A percentile compares a stretch with the other conserved stretches of the same genome.
Evolutionary conservation across 2,329 filamentous ascomycete genomes (phyloP).

Genomic region (Mycosphaerelloides madeirae): DNA sequence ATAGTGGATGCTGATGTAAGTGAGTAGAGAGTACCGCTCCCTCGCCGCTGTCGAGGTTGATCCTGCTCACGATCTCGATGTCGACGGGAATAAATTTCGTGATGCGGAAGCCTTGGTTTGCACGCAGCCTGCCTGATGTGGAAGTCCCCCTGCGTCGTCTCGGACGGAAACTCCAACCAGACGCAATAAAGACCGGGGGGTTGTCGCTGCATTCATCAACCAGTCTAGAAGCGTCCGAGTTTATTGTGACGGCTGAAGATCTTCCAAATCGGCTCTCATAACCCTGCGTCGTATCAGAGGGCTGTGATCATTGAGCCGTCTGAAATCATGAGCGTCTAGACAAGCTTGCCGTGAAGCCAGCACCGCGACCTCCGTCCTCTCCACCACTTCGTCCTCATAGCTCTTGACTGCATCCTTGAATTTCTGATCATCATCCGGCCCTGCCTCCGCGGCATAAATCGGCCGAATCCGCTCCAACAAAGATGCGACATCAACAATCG

Average conservation of each 20-base stretch:
- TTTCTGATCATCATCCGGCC: background rate
- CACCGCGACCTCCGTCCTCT: constrained; percentile 17
- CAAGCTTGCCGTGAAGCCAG: constrained; percentile 20
- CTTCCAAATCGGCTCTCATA: constrained; percentile 11
- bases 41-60: no score
- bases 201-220: no score
- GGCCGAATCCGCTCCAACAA: constrained; percentile 11
- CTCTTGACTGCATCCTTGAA: constrained; percentile 7
- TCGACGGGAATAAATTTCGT: no score
- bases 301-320: constrained; percentile 13
- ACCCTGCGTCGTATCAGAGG: constrained; percentile 15
- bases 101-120: no score
- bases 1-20: no score
- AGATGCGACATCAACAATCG: constrained; percentile 14
- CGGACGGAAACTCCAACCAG: no score
- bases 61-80: no score
- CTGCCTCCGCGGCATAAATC: background rate
- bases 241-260: background rate
- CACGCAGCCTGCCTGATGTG: no score
- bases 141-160: no score
- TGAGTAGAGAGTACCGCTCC: no score
- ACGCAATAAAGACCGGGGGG: no score
- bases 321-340: constrained; percentile 20
- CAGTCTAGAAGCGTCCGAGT: no score
- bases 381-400: constrained; percentile 17